Percentiles rank a stretch among this genome's conserved stretches.
Conservation (phyloP, 2,329 filamentous ascomycete species). For the Epichloe scottii region DNA sequence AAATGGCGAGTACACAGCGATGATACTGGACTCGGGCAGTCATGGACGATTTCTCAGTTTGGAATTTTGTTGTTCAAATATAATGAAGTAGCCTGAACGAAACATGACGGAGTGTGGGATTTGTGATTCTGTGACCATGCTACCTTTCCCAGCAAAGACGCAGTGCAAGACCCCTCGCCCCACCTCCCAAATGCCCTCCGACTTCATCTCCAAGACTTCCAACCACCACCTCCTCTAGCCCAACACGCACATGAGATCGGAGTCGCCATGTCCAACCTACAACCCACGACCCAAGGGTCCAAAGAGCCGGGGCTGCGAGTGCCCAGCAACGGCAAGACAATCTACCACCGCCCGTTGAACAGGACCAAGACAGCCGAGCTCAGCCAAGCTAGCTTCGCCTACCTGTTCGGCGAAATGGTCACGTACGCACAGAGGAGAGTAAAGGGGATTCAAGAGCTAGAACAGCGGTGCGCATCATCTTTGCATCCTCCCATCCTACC, state of each 20-base stretch:
- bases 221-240: too few species aligned
- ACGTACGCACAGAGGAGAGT: conserved; percentile 84
- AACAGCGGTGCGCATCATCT: conserved; percentile 53
- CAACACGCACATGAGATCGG: background rate
- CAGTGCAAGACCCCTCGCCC: too few species aligned
- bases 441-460: conserved; percentile 84
- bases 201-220: background rate
- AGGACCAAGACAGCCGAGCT: conserved; percentile 78
- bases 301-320: conserved; percentile 62
- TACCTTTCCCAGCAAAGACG: too few species aligned
- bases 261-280: conserved; percentile 36
- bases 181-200: too few species aligned
- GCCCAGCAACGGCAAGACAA: conserved; percentile 88
- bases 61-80: too few species aligned
- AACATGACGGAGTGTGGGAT: too few species aligned
- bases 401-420: conserved; percentile 94
- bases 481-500: too few species aligned
- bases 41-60: too few species aligned
- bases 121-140: too few species aligned
- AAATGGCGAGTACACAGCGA: too few species aligned
- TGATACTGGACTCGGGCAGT: too few species aligned
- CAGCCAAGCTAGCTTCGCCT: conserved; percentile 88
- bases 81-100: too few species aligned
- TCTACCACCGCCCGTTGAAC: conserved; percentile 93
- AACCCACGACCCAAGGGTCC: conserved; percentile 26